Evolutionary conservation across 2,329 filamentous ascomycete species (phyloP).

Genomic region (Clonostachys solani): DNA sequence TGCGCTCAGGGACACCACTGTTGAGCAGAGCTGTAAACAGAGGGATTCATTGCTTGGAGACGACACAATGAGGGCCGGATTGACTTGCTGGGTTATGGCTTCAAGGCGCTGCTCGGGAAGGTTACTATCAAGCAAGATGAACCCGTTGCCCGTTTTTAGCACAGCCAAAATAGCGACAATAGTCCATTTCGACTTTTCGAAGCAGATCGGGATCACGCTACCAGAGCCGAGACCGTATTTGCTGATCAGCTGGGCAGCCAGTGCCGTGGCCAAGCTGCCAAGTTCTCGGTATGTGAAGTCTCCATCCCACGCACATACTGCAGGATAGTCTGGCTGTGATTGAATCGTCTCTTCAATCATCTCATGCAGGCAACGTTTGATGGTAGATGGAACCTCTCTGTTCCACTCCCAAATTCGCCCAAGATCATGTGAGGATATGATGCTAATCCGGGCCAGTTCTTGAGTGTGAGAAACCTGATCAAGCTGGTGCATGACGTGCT

Average conservation of each 20-base stretch:
- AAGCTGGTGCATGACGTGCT: neutral
- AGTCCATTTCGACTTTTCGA: slow-evolving; percentile 10
- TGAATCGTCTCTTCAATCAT: neutral
- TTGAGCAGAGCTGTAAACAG: neutral
- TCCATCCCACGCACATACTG: slow-evolving; percentile 39
- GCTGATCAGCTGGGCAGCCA: neutral
- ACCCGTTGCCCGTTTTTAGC: slow-evolving; percentile 14
- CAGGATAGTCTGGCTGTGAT: slow-evolving; percentile 18
- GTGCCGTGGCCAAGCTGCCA: neutral
- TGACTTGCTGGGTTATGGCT: neutral
- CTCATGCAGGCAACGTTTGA: neutral
- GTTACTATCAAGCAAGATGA: slow-evolving; percentile 9
- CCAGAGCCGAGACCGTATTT: slow-evolving; percentile 6
- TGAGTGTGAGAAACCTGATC: neutral
- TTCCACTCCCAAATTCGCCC: neutral
- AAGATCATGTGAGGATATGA: neutral
- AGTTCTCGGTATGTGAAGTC: slow-evolving; percentile 1
- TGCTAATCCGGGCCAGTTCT: no score
- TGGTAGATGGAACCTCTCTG: neutral
- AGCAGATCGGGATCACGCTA: slow-evolving; percentile 8
- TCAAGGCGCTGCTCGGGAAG: neutral
- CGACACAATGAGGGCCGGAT: neutral
- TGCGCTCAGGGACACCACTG: neutral
- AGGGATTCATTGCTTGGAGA: neutral
- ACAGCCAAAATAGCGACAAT: slow-evolving; percentile 10